These are phyloP conservation scores for Rhynchospora pubera DNA, from an alignment of 176 grass and related monocot species.

Conservation along the genomic window DNA sequence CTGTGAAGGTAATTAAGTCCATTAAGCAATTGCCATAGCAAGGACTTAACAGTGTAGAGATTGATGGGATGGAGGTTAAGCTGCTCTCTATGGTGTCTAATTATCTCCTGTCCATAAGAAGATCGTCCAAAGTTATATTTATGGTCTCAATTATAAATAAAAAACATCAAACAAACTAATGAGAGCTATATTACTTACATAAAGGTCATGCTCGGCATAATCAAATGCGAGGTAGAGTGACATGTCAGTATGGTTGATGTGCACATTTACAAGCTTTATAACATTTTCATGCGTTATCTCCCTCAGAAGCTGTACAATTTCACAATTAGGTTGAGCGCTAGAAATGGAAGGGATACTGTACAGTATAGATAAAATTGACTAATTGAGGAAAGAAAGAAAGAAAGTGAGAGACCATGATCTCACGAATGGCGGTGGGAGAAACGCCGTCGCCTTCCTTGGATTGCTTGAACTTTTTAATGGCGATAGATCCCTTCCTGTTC, in stretches of 20 bases:
- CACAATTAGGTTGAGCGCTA: neutral
- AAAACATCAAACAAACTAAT: neutral
- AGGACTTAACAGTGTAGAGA: constrained; percentile 73
- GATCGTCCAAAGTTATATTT: neutral
- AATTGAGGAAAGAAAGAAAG: too few species aligned
- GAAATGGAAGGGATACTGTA: too few species aligned
- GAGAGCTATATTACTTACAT: constrained; percentile 42
- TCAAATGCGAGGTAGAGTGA: constrained; percentile 94
- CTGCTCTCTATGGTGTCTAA: constrained; percentile 88
- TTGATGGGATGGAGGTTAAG: constrained; percentile 43
- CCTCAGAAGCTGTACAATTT: constrained; percentile 51
- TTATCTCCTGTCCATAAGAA: constrained; percentile 54
- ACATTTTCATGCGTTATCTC: constrained; percentile 95
- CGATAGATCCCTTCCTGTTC: too few species aligned
- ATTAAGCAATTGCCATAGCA: constrained; percentile 91
- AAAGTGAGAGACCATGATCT: too few species aligned
- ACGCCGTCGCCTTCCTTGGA: too few species aligned
- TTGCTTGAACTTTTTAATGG: too few species aligned
- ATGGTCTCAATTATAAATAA: neutral
- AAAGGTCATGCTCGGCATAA: constrained; percentile 94
- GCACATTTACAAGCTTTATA: constrained; percentile 96
- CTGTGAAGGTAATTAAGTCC: constrained; percentile 94
- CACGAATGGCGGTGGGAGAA: too few species aligned
- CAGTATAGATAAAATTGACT: too few species aligned
- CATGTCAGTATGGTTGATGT: constrained; percentile 98